These are phyloP conservation scores for Solanum pennellii DNA, from an alignment of 257 asterid genomes.

Conservation along the genomic window DNA sequence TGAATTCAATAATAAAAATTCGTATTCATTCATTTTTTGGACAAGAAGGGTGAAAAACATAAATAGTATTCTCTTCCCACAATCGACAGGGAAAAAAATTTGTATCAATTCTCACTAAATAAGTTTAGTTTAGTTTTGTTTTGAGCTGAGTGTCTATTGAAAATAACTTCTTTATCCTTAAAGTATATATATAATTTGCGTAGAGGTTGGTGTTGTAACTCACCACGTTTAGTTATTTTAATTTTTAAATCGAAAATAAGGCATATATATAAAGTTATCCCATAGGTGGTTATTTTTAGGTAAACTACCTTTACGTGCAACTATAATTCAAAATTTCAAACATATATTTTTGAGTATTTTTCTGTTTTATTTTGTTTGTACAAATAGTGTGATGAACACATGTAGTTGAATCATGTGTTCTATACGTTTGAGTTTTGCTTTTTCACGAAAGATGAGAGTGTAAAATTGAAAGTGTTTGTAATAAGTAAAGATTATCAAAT, in stretches of 20 bases:
- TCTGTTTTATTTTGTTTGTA: no score
- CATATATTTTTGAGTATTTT: neutral
- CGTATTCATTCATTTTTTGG: neutral
- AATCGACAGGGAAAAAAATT: neutral
- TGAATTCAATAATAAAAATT: neutral
- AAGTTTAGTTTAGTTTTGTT: neutral
- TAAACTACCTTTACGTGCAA: neutral
- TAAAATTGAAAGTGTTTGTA: no score
- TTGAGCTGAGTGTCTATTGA: neutral
- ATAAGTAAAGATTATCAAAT: no score
- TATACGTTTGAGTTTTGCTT: neutral
- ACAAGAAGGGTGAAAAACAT: neutral
- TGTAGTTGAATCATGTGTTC: neutral
- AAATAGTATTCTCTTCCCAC: neutral
- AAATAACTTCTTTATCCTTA: accelerated
- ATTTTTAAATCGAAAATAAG: neutral
- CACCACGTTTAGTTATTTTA: neutral
- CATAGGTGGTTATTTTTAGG: neutral
- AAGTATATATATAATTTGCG: no score
- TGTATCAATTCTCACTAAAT: neutral
- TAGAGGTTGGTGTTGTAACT: neutral
- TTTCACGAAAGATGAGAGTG: no score
- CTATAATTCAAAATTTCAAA: neutral
- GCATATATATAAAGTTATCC: neutral
- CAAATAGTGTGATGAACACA: neutral